Conservation (phyloP, 306 rosid genomes). For the Sechiopsis laciniata region DNA sequence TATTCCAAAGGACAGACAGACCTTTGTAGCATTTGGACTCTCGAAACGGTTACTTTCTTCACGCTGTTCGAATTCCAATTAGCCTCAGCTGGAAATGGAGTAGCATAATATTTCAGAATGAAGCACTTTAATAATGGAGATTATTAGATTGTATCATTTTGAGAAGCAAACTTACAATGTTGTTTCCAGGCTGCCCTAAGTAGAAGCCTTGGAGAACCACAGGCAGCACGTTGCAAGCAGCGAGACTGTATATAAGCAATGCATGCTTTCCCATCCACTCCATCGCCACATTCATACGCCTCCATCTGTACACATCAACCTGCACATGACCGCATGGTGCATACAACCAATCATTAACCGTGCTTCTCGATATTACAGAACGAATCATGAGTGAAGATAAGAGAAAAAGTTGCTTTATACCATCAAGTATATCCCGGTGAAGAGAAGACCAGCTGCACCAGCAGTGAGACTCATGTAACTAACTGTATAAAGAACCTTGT, state of each 20-base stretch:
- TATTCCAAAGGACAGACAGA: conserved; percentile 11
- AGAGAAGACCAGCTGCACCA: conserved; percentile 75
- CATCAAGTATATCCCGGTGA: conserved; percentile 70
- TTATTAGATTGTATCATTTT: neutral
- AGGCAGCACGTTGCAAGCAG: conserved; percentile 84
- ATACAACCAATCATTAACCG: neutral
- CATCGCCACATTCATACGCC: conserved; percentile 44
- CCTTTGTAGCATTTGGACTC: neutral
- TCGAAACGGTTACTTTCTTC: neutral
- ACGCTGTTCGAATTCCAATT: conserved; percentile 42
- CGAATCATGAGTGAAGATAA: neutral
- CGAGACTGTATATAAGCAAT: conserved; percentile 57
- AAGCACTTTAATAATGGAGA: neutral
- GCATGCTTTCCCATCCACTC: conserved; percentile 98
- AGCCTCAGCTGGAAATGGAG: conserved; percentile 27
- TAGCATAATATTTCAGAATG: conserved; percentile 35
- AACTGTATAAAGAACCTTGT: conserved; percentile 77
- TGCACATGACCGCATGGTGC: conserved; percentile 26
- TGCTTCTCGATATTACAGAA: neutral
- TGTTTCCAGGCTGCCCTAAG: conserved; percentile 65
- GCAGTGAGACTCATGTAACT: conserved; percentile 85
- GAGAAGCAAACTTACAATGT: conserved; percentile 45
- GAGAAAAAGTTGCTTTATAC: conserved; percentile 26
- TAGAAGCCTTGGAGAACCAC: conserved; percentile 77
- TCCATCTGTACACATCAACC: conserved; percentile 84